Evolutionary conservation across 345 rosid species (phyloP), one percentile per base, ranked within the genome.

Genomic region (Lumnitzera racemosa): DNA sequence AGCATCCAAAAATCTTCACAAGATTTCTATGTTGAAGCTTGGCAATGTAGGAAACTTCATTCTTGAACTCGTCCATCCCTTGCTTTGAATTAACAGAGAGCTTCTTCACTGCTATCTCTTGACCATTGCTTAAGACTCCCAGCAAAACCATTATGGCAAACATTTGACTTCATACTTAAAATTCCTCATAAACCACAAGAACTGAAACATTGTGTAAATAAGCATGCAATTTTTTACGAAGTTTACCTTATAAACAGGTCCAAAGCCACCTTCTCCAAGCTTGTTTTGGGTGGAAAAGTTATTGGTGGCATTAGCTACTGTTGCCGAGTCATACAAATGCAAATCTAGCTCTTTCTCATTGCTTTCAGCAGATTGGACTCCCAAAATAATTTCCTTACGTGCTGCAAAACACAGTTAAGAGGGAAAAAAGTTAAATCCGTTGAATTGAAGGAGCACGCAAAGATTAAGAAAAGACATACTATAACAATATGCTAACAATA

Each of bases 11-110:
- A 54, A 78, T 70, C 70, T 66, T 75, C 49, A 74, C 82, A 6
- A 78, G 79, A 61, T 78, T 78, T 16, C 74, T 48, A 55, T 78
- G 77, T 58, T 78, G 77, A 65, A 78, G 76, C 57, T 74, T 74
- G 1, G 79, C 67, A 14, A 74, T 62, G 14, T 65, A 49, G 17
- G 53, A 17, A 11, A 54, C 47, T 55, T 46, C 60, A 12, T 56
- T 70, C 61, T 66, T 57, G 57, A 57, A 62, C 50, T 65, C 69
- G 3, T 46, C 48, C 48, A 43, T 24, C 58, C 73, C 65, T 53
- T 46, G 65, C 49, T 61, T 51, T 48, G 71, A 55, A 51, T 56
- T 24, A 15, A 16, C 31, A 25, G 63, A 61, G 43, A 73, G 46
- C 73, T 52, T 15, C 70, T 63, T 68, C 64, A 48, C 55, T 41